Conservation (phyloP, 2,329 filamentous ascomycete genomes). For the Hirsutella thompsonii region DNA sequence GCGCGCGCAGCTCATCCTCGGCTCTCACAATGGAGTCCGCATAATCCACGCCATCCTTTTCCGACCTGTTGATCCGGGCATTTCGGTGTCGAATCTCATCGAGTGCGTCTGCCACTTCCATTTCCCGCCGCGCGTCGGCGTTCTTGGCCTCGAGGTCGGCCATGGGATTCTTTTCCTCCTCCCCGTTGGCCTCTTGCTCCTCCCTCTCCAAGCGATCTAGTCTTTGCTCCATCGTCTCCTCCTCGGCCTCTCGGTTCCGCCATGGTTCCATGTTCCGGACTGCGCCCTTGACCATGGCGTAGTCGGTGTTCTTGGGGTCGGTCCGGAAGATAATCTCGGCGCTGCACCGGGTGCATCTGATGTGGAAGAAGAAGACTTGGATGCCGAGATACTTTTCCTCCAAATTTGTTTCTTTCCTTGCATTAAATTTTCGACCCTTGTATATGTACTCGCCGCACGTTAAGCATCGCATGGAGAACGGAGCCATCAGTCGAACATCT, state of each 20-base stretch:
- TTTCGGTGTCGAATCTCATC: slow-evolving; percentile 92
- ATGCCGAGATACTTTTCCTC: slow-evolving; percentile 85
- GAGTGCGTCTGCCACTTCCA: slow-evolving; percentile 90
- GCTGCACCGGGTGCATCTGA: slow-evolving; percentile 74
- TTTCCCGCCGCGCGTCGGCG: slow-evolving; percentile 81
- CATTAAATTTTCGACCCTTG: slow-evolving; percentile 91
- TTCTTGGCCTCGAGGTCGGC: slow-evolving; percentile 90
- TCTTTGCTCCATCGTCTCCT: slow-evolving; percentile 78
- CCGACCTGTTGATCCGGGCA: slow-evolving; percentile 68
- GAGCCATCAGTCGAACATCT: slow-evolving; percentile 71
- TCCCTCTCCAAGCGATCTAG: slow-evolving; percentile 74
- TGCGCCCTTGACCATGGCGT: slow-evolving; percentile 66
- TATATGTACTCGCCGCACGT: slow-evolving; percentile 67
- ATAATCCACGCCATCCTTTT: slow-evolving; percentile 53
- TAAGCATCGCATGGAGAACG: slow-evolving; percentile 29
- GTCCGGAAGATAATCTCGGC: slow-evolving; percentile 88
- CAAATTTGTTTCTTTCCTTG: slow-evolving; percentile 77
- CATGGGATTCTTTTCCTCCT: slow-evolving; percentile 80
- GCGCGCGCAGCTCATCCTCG: slow-evolving; percentile 45
- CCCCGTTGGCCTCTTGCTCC: slow-evolving; percentile 48
- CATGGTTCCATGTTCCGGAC: slow-evolving; percentile 91
- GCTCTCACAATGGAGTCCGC: slow-evolving; percentile 38
- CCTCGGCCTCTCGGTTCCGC: slow-evolving; percentile 48
- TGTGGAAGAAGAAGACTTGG: slow-evolving; percentile 71
- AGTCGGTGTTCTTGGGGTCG: slow-evolving; percentile 92